phyloP scores from a whole-genome alignment of 352 stramenopile genomes.

The Phytophthora europaea region DNA sequence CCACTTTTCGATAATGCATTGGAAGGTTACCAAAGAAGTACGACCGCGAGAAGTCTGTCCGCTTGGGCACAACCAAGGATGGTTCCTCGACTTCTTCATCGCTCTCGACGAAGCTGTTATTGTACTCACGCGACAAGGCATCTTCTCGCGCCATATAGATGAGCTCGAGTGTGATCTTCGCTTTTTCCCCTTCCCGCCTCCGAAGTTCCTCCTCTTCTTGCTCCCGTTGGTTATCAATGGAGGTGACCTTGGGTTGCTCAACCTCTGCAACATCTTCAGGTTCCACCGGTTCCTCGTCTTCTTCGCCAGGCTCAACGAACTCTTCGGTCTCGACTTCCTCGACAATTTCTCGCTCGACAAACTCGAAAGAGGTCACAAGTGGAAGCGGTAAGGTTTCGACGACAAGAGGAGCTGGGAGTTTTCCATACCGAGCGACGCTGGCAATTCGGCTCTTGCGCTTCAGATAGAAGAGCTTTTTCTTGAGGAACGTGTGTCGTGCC shows the following conservation, averaged over 20 bases:
- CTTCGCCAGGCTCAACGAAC: constrained; percentile 19
- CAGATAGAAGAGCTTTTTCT: constrained; percentile 61
- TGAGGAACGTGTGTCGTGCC: constrained; percentile 55
- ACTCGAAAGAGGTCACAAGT: constrained; percentile 42
- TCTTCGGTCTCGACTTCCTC: constrained; percentile 21
- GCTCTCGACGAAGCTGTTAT: constrained; percentile 45
- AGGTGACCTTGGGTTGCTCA: constrained; percentile 13
- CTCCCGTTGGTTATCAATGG: constrained; percentile 22
- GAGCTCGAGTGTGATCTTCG: constrained; percentile 35
- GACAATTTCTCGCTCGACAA: constrained; percentile 27
- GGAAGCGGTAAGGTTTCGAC: constrained; percentile 51
- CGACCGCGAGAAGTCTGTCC: constrained; percentile 72
- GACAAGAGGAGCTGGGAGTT: constrained; percentile 54
- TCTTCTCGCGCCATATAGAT: constrained; percentile 44
- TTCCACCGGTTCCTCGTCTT: constrained; percentile 23
- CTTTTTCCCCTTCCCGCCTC: constrained; percentile 25
- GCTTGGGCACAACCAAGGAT: constrained; percentile 55
- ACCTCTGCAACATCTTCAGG: neutral
- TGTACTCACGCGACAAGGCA: constrained; percentile 39
- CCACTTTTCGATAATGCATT: constrained; percentile 50
- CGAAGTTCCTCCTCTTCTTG: constrained; percentile 40
- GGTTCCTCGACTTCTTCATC: constrained; percentile 65
- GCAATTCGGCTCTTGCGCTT: constrained; percentile 50
- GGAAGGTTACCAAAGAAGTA: constrained; percentile 82
- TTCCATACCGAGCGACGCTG: constrained; percentile 55